Percentiles rank a stretch among this genome's conserved stretches.
Conservation (phyloP, 306 rosid genomes). For the Lotus japonicus region DNA sequence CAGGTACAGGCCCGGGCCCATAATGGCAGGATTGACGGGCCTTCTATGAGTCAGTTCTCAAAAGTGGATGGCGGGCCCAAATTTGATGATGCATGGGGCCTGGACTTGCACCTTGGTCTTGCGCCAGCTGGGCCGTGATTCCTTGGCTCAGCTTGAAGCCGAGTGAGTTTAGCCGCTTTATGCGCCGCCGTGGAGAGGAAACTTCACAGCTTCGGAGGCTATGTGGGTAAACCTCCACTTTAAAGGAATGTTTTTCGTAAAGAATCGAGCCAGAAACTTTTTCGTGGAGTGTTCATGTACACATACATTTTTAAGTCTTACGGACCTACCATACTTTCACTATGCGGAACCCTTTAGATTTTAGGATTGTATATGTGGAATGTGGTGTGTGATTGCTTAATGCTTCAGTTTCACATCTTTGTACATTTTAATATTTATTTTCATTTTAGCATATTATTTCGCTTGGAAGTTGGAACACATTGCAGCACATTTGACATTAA, state of each 20-base stretch:
- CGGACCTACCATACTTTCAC: too few relatives aligned
- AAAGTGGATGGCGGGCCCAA: constrained; percentile 62
- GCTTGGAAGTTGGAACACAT: constrained; percentile 1
- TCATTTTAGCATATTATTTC: constrained; percentile 32
- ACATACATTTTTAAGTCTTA: too few relatives aligned
- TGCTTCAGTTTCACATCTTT: too few relatives aligned
- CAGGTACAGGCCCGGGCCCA: constrained; percentile 53
- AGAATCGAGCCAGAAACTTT: too few relatives aligned
- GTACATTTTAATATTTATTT: constrained; percentile 51
- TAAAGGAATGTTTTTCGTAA: too few relatives aligned
- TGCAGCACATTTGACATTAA: background rate
- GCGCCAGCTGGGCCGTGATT: constrained; percentile 65
- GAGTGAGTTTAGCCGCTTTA: background rate
- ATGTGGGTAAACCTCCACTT: too few relatives aligned
- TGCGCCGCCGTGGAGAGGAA: too few relatives aligned
- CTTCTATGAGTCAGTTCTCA: constrained; percentile 68
- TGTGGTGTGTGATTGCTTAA: too few relatives aligned
- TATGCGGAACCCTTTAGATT: too few relatives aligned
- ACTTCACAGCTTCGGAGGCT: too few relatives aligned
- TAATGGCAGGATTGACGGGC: constrained; percentile 49
- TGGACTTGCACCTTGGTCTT: constrained; percentile 85
- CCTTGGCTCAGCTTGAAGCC: constrained; percentile 2
- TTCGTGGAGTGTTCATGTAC: too few relatives aligned
- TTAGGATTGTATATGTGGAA: too few relatives aligned
- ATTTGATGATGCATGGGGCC: constrained; percentile 76